These are phyloP conservation scores for Panus rudis DNA, from an alignment of 768 basidiomycete species.

Conservation along the genomic window DNA sequence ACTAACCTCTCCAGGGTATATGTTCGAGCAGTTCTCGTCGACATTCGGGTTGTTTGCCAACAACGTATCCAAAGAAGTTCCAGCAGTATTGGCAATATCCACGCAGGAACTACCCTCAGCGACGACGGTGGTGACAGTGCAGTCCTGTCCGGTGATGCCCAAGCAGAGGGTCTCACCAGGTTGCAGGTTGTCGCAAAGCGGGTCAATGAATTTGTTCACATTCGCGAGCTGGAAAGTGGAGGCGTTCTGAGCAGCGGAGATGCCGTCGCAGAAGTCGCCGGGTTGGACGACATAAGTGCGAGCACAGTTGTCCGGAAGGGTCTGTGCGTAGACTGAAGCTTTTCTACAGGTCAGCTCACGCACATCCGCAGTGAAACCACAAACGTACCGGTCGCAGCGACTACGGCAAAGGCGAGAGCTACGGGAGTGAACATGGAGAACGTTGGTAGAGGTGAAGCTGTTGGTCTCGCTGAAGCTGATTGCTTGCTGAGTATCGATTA, in stretches of 20 bases:
- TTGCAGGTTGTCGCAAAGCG: constrained; percentile 50
- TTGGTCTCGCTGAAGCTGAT: too few species aligned
- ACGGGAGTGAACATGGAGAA: too few species aligned
- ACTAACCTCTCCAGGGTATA: constrained; percentile 52
- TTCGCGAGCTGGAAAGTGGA: constrained; percentile 56
- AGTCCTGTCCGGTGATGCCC: constrained; percentile 51
- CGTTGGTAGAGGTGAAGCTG: too few species aligned
- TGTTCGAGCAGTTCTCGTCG: constrained; percentile 41
- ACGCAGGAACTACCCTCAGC: constrained; percentile 44
- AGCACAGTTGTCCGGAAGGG: constrained; percentile 31
- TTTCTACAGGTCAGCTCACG: too few species aligned
- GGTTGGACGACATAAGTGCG: constrained; percentile 43
- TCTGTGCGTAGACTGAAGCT: not conserved
- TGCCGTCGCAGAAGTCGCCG: constrained; percentile 51
- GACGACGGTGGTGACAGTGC: constrained; percentile 42
- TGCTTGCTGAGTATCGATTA: too few species aligned
- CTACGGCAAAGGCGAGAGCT: too few species aligned
- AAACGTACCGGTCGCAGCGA: too few species aligned
- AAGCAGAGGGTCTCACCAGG: constrained; percentile 49
- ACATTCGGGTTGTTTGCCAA: constrained; percentile 62
- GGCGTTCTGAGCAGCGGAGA: constrained; percentile 38
- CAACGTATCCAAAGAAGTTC: constrained; percentile 40
- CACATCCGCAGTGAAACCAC: too few species aligned
- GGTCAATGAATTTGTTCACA: constrained; percentile 43
- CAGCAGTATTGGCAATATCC: constrained; percentile 32